Base-by-base conservation (phyloP, 148 eudicot genomes). In the Chenopodium formosanum region DNA sequence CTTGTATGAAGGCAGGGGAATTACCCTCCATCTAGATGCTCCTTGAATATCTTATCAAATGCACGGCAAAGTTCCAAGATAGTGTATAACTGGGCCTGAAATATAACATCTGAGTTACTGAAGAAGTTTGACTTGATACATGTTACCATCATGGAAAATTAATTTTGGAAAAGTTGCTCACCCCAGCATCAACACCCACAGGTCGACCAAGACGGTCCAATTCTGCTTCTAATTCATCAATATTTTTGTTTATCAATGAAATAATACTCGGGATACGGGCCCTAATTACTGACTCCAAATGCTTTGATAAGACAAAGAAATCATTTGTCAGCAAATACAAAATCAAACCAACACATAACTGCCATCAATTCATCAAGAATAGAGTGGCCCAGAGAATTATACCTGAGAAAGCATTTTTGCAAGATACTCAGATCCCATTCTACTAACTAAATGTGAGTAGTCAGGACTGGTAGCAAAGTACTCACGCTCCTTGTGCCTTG, bases 151-250 rank as follows among this genome's bases (percentile, higher is more conserved):
- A 4, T 48, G 13, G 75, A 52, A 56, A n/a, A 52, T 12, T 23
- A 80, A 23, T 53, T 29, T 19, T 31, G 68, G 73, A 72, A 75
- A 77, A 69, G 63, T 34, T n/a, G 80, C 94, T 90, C 78, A 95
- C 99, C 90, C 99, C 99, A 20, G 93, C 99, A 85, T 95, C 99
- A 47, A 86, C 97, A 74, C 88, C 97, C 85, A 95, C 70, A 63
- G 99, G 97, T 88, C 97, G 89, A 74, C 99, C 99, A 81, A 95
- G 89, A 80, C 87, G 92, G 67, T 95, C 97, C 91, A 95, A 78
- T 90, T 95, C 97, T n/a, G 94, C 87, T 87, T 95, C 97, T 77
- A 95, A 91, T 80, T 95, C 98, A 70, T 93, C 97, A 67, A 95
- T 91, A 73, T 81, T 90, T 85, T 90, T 95, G 90, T 92, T 95